Percentiles rank a stretch among this genome's conserved stretches.
Conservation (phyloP, 2,329 filamentous ascomycete genomes). For the Sarocladium strictum region DNA sequence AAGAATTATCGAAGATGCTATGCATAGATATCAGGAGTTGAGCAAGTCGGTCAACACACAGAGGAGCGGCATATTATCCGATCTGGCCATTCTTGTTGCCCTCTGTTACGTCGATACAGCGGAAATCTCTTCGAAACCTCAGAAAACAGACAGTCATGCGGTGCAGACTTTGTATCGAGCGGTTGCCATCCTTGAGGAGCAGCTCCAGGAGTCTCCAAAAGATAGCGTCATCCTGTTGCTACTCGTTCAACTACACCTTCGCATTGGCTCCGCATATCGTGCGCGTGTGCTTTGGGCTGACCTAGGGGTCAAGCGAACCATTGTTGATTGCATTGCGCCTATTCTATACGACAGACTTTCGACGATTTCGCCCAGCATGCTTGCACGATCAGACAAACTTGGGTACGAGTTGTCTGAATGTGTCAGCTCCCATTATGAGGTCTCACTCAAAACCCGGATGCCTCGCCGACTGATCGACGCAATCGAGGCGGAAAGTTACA, state of each 20-base stretch:
- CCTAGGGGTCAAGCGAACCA: slow-evolving; percentile 50
- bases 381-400: slow-evolving; percentile 25
- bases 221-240: slow-evolving; percentile 43
- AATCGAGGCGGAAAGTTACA: slow-evolving; percentile 44
- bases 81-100: slow-evolving; percentile 28
- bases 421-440: slow-evolving; percentile 39
- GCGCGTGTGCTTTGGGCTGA: slow-evolving; percentile 43
- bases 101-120: slow-evolving; percentile 28
- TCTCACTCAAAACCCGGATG: slow-evolving; percentile 41
- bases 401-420: slow-evolving; percentile 34
- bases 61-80: slow-evolving; percentile 14
- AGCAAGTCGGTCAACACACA: neutral
- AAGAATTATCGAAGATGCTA: neutral
- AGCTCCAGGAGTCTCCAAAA: slow-evolving; percentile 37
- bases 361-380: slow-evolving; percentile 38
- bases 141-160: neutral
- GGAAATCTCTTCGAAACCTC: neutral
- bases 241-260: slow-evolving; percentile 44
- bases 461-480: slow-evolving; percentile 36
- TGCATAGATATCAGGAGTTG: neutral
- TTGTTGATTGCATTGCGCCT: slow-evolving; percentile 50
- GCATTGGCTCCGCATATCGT: slow-evolving; percentile 42
- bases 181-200: slow-evolving; percentile 42
- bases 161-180: slow-evolving; percentile 21
- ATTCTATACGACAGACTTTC: slow-evolving; percentile 51